Evolutionary conservation across 2,329 filamentous ascomycete genomes (phyloP).

Genomic region (Parafenestella ontariensis): DNA sequence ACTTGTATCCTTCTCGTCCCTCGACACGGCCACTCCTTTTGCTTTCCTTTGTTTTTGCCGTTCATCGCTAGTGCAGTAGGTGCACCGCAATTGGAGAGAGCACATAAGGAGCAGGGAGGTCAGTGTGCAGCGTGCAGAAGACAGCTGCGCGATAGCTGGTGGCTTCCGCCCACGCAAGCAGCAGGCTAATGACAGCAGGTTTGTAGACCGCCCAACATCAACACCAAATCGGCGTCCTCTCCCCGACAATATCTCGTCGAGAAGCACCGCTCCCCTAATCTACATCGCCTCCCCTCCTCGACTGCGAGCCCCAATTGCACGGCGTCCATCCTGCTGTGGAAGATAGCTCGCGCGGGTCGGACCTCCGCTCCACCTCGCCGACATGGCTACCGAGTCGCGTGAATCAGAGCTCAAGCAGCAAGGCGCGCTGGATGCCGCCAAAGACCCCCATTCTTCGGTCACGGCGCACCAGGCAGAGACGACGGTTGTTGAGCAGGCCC

Average conservation of each 20-base stretch:
- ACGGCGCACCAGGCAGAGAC: constrained; percentile 75
- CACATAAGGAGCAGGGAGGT: neutral
- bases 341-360: constrained; percentile 3
- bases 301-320: constrained; percentile 17
- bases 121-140: neutral
- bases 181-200: constrained; percentile 6
- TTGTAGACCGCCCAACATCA: constrained; percentile 3
- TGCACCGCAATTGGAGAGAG: neutral
- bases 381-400: constrained; percentile 39
- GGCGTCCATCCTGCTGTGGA: neutral
- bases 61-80: neutral
- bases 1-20: neutral
- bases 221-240: neutral
- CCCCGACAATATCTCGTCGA: neutral
- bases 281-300: neutral
- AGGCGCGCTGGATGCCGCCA: constrained; percentile 78
- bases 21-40: neutral
- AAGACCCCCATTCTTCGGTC: constrained; percentile 71
- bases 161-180: neutral
- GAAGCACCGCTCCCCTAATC: neutral
- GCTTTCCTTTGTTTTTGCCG: neutral
- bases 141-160: neutral
- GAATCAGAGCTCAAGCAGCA: constrained; percentile 78
- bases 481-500: constrained; percentile 77
- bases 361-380: constrained; percentile 18